Evolutionary conservation across 805 yeast genomes (phyloP).

Genomic region (Lachancea sp.): DNA sequence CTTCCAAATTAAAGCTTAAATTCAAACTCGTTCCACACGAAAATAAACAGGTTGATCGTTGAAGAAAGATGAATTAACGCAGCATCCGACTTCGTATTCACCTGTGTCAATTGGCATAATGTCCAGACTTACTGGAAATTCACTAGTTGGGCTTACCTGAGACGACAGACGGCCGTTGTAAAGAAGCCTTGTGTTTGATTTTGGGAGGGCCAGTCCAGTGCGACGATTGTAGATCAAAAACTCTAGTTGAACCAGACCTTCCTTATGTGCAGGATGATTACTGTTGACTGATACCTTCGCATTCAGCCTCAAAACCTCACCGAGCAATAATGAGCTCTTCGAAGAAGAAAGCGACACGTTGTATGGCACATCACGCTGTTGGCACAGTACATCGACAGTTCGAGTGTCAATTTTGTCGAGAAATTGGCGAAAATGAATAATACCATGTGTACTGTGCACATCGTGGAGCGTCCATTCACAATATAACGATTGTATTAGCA

Average conservation of each 20-base stretch:
- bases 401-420: conserved; percentile 23
- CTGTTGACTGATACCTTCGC: conserved; percentile 10
- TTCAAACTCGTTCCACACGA: conserved; percentile 7
- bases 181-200: conserved; percentile 50
- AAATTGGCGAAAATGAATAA: conserved; percentile 24
- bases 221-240: conserved; percentile 22
- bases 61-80: conserved; percentile 6
- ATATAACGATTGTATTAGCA: conserved; percentile 47
- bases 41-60: conserved; percentile 7
- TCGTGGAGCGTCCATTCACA: conserved; percentile 55
- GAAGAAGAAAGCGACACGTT: conserved; percentile 14
- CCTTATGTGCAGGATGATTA: background rate
- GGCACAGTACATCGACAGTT: conserved; percentile 21
- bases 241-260: conserved; percentile 8
- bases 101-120: conserved; percentile 69
- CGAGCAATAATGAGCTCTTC: conserved; percentile 11
- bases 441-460: conserved; percentile 15
- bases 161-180: conserved; percentile 63
- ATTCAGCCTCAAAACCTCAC: conserved; percentile 13
- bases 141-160: conserved; percentile 36
- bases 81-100: conserved; percentile 68
- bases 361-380: conserved; percentile 16
- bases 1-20: background rate
- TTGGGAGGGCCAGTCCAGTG: conserved; percentile 20
- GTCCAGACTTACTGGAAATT: conserved; percentile 40